Percentiles rank a stretch among this genome's conserved stretches.
phyloP scores from a whole-genome alignment of 345 rosid species.

The Schrenkiella parvula region DNA sequence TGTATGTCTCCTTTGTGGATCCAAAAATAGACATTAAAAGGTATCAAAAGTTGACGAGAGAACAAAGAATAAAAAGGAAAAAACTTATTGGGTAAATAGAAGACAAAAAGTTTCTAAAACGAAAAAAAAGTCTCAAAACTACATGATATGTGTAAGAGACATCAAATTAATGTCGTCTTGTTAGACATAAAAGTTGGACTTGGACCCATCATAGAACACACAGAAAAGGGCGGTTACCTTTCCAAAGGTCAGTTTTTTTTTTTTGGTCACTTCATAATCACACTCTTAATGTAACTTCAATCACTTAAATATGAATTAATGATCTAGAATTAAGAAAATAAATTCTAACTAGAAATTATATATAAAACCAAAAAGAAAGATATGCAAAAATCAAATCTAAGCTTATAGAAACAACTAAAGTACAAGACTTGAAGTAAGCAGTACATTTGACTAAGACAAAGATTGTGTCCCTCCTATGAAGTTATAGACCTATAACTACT shows the following conservation, averaged over 20 bases:
- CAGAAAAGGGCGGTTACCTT: constrained; percentile 39
- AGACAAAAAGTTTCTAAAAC: constrained; percentile 35
- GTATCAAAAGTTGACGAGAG: constrained; percentile 22
- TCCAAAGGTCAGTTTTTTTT: constrained; percentile 25
- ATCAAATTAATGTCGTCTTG: constrained; percentile 37
- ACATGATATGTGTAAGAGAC: constrained; percentile 38
- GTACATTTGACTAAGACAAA: constrained; percentile 39
- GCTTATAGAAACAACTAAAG: constrained; percentile 9
- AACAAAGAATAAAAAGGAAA: constrained; percentile 8
- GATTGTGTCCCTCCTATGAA: constrained; percentile 40
- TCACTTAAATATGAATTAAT: constrained; percentile 16
- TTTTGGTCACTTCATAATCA: constrained; percentile 1
- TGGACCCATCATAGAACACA: constrained; percentile 34
- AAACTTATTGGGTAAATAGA: constrained; percentile 26
- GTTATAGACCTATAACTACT: constrained; percentile 19
- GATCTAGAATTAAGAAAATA: neutral
- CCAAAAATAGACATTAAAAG: constrained; percentile 51
- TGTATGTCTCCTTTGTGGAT: constrained; percentile 25
- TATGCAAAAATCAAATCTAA: constrained; percentile 18
- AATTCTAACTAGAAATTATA: neutral
- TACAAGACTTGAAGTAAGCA: constrained; percentile 21
- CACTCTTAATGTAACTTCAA: neutral
- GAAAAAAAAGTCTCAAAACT: constrained; percentile 16
- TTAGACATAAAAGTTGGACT: constrained; percentile 36
- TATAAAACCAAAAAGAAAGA: neutral